A percentile compares a stretch with the other conserved stretches of the same genome.
phyloP scores from a whole-genome alignment of 2,329 filamentous ascomycete genomes.

The Lachnellula cervina region DNA sequence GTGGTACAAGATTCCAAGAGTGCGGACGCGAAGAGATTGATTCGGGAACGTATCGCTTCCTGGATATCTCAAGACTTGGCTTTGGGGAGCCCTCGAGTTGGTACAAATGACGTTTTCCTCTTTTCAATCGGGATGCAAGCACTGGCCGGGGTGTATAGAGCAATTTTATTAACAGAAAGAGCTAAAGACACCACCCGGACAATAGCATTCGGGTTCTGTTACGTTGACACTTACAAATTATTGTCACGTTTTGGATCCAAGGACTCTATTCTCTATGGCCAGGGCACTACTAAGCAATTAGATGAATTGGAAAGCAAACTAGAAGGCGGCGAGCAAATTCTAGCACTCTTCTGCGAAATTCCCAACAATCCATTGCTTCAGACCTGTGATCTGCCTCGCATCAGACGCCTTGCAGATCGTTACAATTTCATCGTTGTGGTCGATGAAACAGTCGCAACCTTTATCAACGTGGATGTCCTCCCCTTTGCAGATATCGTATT shows the following conservation, averaged over 20 bases:
- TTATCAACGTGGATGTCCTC: conserved; percentile 86
- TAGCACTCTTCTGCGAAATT: conserved; percentile 86
- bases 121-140: neutral
- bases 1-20: conserved; percentile 45
- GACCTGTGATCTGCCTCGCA: conserved; percentile 73
- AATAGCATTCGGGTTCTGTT: neutral
- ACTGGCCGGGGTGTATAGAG: neutral
- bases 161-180: neutral
- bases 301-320: conserved; percentile 73
- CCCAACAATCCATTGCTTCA: conserved; percentile 82
- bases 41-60: neutral
- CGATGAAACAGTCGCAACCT: conserved; percentile 92
- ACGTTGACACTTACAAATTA: neutral
- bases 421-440: conserved; percentile 88
- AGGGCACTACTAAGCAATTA: conserved; percentile 33
- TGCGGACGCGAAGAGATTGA: neutral
- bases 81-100: neutral
- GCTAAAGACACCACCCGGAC: neutral
- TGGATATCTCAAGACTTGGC: neutral
- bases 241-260: neutral
- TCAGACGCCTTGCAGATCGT: conserved; percentile 68
- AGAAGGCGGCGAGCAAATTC: conserved; percentile 63
- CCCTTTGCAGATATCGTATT: conserved; percentile 83
- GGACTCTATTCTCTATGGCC: neutral
- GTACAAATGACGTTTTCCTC: neutral